Base-by-base conservation (phyloP, 176 grass and related monocot genomes). In the Bothriochloa decipiens region DNA sequence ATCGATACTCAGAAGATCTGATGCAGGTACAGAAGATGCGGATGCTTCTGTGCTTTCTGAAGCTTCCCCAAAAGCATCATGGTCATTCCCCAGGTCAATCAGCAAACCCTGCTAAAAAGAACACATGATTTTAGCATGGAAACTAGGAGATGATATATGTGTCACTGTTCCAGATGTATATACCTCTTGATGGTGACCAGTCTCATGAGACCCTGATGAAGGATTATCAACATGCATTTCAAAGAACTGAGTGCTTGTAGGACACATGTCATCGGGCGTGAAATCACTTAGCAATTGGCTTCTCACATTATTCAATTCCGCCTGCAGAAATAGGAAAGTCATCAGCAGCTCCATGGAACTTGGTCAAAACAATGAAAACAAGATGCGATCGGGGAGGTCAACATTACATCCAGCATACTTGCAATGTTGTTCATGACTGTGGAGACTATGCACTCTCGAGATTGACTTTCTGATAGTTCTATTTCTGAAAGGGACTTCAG, bases 211-310 rank as follows among this genome's bases (percentile, higher is more conserved):
- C 23, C 76, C 85, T 82, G 75, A 86, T 80, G 72, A 74, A 41
- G 80, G 65, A 83, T 87, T 55, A 35, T 91, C 86, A 65, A 23
- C n/a, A 49, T 35, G 26, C 70, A 70, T 65, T 90, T 94, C 93
- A 70, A 92, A 87, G 61, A 92, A 96, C 11, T 90, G 93, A 72
- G 85, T 74, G 67, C 88, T 87, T 72, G 91, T 83, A 68, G 97
- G 97, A 52, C 97, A 94, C 80, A 96, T 82, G 67, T 96, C 97
- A 89, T 99, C 93, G 5, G 97, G 97, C 23, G 88, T 88, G 86
- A 99, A 99, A 71, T 99, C 93, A 82, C 86, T 92, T 77, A 96
- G 70, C 68, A 99, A 84, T 85, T 90, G 92, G 47, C 67, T 91
- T 85, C 82, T 94, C 89, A 99, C 84, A 66, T 40, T 88, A 65